Evolutionary conservation across 2,329 filamentous ascomycete genomes (phyloP).

Genomic region (Aspergillus arachidicola): DNA sequence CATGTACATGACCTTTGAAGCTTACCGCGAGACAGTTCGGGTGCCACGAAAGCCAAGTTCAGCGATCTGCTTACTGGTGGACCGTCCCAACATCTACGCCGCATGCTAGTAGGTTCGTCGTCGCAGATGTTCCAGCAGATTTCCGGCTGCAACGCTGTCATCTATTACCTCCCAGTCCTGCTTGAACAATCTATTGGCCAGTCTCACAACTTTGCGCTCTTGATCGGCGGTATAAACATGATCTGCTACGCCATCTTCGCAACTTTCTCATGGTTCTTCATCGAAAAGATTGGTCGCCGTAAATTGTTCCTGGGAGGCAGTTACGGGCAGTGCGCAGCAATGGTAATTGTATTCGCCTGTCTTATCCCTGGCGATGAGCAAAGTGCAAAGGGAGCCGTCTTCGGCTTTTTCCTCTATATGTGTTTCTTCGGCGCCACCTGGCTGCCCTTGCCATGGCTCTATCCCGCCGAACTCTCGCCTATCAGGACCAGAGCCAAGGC

Average conservation of each 20-base stretch:
- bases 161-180: conserved; percentile 18
- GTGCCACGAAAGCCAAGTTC: conserved; percentile 8
- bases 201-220: conserved; percentile 13
- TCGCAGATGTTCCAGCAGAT: conserved; percentile 20
- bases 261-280: conserved; percentile 21
- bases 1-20: neutral
- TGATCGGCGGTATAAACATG: conserved; percentile 21
- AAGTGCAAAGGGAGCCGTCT: conserved; percentile 19
- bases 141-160: conserved; percentile 21
- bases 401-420: conserved; percentile 24
- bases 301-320: conserved; percentile 19
- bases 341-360: conserved; percentile 18
- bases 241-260: conserved; percentile 21
- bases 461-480: conserved; percentile 50
- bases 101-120: conserved; percentile 18
- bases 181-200: conserved; percentile 18
- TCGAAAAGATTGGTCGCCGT: conserved; percentile 18
- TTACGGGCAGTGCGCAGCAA: conserved; percentile 16
- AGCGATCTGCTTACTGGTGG: conserved; percentile 18
- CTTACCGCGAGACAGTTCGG: conserved; percentile 8
- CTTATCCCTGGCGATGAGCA: conserved; percentile 14
- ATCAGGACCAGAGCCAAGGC: conserved; percentile 51
- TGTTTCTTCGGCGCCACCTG: conserved; percentile 39
- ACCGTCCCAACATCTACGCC: conserved; percentile 18
- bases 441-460: conserved; percentile 61